phyloP scores from a whole-genome alignment of 371 early-diverging fungal genomes.

The Mucor plumbeus region DNA sequence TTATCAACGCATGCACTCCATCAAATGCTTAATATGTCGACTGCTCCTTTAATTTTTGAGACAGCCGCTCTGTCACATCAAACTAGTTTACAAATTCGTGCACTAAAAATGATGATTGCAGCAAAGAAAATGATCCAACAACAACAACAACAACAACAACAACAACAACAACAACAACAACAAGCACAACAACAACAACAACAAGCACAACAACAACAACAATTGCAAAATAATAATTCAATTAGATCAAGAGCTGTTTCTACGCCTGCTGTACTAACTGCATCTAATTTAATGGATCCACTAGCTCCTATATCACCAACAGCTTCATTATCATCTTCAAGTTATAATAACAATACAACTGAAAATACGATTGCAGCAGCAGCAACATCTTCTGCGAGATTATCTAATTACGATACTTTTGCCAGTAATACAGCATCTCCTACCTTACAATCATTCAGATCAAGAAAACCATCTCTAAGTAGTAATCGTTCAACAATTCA shows the following conservation, averaged over 20 bases:
- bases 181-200: constrained; percentile 32
- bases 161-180: constrained; percentile 33
- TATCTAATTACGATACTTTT: constrained; percentile 8
- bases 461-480: constrained; percentile 21
- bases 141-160: constrained; percentile 32
- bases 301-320: constrained; percentile 23
- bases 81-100: constrained; percentile 58
- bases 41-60: constrained; percentile 65
- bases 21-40: constrained; percentile 61
- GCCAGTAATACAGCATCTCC: constrained; percentile 20
- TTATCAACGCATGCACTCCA: constrained; percentile 59
- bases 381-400: not conserved
- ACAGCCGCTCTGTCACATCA: constrained; percentile 56
- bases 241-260: constrained; percentile 31
- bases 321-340: constrained; percentile 29
- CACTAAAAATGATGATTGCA: constrained; percentile 52
- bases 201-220: constrained; percentile 30
- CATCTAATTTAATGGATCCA: constrained; percentile 16
- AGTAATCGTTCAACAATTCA: not conserved
- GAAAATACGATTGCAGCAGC: not conserved
- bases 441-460: constrained; percentile 17
- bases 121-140: constrained; percentile 50
- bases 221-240: constrained; percentile 2
- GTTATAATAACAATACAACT: constrained; percentile 11
- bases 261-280: constrained; percentile 22